Conservation (phyloP, 139 green algal species). For the Closterium sp. region DNA sequence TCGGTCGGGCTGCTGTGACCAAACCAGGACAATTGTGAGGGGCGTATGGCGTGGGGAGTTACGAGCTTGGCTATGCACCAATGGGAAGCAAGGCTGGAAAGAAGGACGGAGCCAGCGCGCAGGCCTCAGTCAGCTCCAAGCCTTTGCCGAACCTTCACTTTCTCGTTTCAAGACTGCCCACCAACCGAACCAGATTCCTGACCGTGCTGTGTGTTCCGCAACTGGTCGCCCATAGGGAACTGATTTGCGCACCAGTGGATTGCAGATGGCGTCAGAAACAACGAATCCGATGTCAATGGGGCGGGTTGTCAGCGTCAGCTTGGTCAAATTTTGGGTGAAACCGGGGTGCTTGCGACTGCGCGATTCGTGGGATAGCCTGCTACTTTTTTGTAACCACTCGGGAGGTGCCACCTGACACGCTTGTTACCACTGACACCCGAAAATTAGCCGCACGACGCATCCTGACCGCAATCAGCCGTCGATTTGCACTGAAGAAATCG, state of each 20-base stretch:
- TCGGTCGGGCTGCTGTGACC: no score
- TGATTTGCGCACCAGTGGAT: not conserved
- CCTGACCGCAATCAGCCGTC: not conserved
- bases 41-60: no score
- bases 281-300: not conserved
- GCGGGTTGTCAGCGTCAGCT: not conserved
- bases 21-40: no score
- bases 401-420: not conserved
- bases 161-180: no score
- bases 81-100: no score
- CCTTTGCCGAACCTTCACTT: not conserved
- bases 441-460: not conserved
- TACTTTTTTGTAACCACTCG: not conserved
- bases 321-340: not conserved
- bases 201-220: no score
- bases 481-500: not conserved
- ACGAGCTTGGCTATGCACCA: no score
- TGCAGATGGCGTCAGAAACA: not conserved
- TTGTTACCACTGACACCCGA: not conserved
- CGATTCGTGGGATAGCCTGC: not conserved
- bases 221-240: no score
- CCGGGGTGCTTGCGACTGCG: not conserved
- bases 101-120: no score
- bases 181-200: no score
- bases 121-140: no score